Percentiles rank a stretch among this genome's conserved stretches.
Evolutionary conservation across 768 basidiomycete genomes (phyloP).

Genomic region (Lentinula aciculospora): DNA sequence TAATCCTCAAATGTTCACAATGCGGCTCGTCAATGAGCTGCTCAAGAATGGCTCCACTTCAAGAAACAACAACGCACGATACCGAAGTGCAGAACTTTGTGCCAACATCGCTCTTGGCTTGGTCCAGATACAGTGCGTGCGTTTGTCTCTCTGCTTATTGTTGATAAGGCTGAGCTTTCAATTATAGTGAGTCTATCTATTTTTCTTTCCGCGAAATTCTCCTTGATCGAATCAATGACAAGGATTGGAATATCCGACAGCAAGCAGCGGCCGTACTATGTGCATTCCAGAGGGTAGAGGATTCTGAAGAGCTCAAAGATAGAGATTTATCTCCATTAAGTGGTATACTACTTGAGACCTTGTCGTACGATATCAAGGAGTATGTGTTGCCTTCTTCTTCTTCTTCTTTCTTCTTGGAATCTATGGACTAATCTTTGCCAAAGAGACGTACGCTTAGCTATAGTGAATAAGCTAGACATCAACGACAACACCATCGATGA

Average conservation of each 20-base stretch:
- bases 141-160: background rate
- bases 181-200: constrained; percentile 62
- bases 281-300: constrained; percentile 70
- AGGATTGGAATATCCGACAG: constrained; percentile 67
- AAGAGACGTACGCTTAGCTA: constrained; percentile 85
- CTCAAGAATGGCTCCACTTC: constrained; percentile 72
- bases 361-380: constrained; percentile 72
- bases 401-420: background rate
- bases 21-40: constrained; percentile 57
- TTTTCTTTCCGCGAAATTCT: constrained; percentile 52
- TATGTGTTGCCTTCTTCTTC: constrained; percentile 38
- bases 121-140: constrained; percentile 78
- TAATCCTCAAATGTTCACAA: constrained; percentile 56
- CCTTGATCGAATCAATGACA: constrained; percentile 72
- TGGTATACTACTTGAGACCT: constrained; percentile 60
- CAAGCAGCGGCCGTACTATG: constrained; percentile 78
- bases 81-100: constrained; percentile 70
- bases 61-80: constrained; percentile 85
- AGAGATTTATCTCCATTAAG: constrained; percentile 40
- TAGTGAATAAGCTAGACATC: constrained; percentile 65
- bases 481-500: constrained; percentile 49
- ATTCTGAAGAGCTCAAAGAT: constrained; percentile 42
- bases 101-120: constrained; percentile 75
- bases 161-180: background rate
- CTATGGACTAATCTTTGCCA: background rate